Base-by-base conservation (phyloP, 2,329 filamentous ascomycete species). In the Cadophora gregata region DNA sequence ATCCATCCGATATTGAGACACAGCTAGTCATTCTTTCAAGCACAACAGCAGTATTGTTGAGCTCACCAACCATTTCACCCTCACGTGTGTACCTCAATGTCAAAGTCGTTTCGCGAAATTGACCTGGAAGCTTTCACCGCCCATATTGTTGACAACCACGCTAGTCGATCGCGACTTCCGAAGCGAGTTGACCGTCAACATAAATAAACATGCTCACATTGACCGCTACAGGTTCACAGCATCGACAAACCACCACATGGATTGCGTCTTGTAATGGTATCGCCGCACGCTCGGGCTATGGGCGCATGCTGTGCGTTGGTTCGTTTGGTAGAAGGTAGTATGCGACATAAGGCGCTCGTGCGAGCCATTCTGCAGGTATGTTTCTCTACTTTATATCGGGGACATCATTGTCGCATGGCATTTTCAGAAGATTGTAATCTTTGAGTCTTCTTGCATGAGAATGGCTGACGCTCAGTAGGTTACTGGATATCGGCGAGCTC, bases 401-500 rank as follows among this genome's bases (percentile, higher is more conserved):
- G 2, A 14, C n/a, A 19, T 14, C 4, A n/a, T 21, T 58, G 19
- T n/a, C 24, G 27, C 16, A 25, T 24, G 3, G 5, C 27, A 12
- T 48, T 36, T 25, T 21, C 24, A 29, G 29, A 50, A 29, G 29
- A 24, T 45, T 33, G 6, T 9, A 42, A 42, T 16, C 7, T 14
- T 4, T 42, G 7, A 42, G 31, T 42, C 36, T 42, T 42, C 14
- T 42, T 4, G 12, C 36, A 33, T 42, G 36, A 42, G 12, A 9
- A 42, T 14, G 6, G 10, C 19, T 45, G 42, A 45, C 42, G 21
- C 6, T 25, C 9, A 3, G 1, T 33, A 67, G 48, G 27, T 65
- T 25, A 67, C 66, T 36, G 62, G 58, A 12, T 67, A 64, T 25
- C 51, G 59, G 21, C 62, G 62, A 53, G n/a, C 27, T 24, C 29